Percentiles rank a stretch among this genome's conserved stretches.
Evolutionary conservation across 2,329 filamentous ascomycete species (phyloP).

Genomic region (Stagonosporopsis vannaccii): DNA sequence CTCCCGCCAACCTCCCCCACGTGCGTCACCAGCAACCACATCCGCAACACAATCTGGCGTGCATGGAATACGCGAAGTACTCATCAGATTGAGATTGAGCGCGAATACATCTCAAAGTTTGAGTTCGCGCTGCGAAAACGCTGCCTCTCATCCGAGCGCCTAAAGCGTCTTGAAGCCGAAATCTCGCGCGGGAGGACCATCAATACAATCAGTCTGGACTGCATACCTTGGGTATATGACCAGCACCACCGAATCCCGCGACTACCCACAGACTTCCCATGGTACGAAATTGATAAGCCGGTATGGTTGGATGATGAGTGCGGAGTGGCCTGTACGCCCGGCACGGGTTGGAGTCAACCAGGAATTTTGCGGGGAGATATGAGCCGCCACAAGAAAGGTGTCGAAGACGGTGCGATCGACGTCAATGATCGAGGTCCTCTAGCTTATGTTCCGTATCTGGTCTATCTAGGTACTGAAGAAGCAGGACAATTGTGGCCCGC

Average conservation of each 20-base stretch:
- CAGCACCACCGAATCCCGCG: slow-evolving; percentile 18
- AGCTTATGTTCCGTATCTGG: slow-evolving; percentile 17
- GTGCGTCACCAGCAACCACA: neutral
- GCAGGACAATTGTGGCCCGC: slow-evolving; percentile 13
- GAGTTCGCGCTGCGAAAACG: slow-evolving; percentile 26
- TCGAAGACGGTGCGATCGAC: neutral
- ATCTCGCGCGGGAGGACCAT: slow-evolving; percentile 20
- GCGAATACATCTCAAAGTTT: slow-evolving; percentile 24
- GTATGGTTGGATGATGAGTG: slow-evolving; percentile 17
- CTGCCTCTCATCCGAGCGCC: slow-evolving; percentile 16
- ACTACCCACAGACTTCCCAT: slow-evolving; percentile 20
- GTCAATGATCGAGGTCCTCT: slow-evolving; percentile 3
- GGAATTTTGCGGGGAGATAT: slow-evolving; percentile 7
- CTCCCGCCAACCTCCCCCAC: neutral
- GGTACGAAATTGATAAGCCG: slow-evolving; percentile 12
- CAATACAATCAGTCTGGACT: slow-evolving; percentile 28
- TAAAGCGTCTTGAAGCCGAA: slow-evolving; percentile 21
- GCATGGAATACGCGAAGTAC: slow-evolving; percentile 10
- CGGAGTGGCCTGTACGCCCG: slow-evolving; percentile 3
- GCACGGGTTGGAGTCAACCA: slow-evolving; percentile 6
- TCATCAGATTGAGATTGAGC: slow-evolving; percentile 27
- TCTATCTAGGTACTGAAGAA: slow-evolving; percentile 21
- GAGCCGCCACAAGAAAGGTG: neutral
- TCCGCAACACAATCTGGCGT: slow-evolving; percentile 22
- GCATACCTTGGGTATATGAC: slow-evolving; percentile 30